phyloP scores from a whole-genome alignment of 192 early-diverging fungal species.

The Thoreauomyces humboldtii region DNA sequence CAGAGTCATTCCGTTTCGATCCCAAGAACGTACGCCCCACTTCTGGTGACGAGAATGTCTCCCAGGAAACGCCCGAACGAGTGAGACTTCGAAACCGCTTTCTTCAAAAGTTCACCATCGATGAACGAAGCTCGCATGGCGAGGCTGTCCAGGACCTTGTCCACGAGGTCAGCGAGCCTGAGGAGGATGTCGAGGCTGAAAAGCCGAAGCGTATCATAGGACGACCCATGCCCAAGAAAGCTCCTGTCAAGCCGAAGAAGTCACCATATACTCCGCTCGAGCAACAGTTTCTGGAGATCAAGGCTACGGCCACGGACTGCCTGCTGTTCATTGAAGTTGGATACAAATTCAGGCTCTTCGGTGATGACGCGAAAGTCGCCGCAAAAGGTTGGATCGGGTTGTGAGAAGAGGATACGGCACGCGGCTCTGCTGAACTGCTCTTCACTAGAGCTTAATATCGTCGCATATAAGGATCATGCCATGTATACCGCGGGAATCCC shows the following conservation, averaged over 20 bases:
- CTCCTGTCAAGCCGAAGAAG: neutral
- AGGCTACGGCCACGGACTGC: constrained; percentile 64
- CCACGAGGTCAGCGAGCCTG: neutral
- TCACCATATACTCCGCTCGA: constrained; percentile 74
- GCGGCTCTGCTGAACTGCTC: neutral
- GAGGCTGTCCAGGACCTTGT: neutral
- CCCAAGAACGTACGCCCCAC: too few relatives aligned
- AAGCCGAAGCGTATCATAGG: neutral
- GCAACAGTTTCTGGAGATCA: constrained; percentile 74
- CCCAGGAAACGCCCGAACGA: neutral
- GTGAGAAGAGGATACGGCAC: neutral
- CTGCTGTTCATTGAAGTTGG: constrained; percentile 87
- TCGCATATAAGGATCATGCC: constrained; percentile 73
- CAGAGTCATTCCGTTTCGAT: neutral
- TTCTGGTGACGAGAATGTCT: too few relatives aligned
- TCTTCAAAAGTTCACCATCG: constrained; percentile 18
- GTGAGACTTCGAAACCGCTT: constrained; percentile 3
- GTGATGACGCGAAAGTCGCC: constrained; percentile 76
- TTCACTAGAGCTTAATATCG: constrained; percentile 66
- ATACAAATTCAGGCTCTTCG: constrained; percentile 94
- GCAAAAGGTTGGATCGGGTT: constrained; percentile 43
- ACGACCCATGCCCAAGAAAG: neutral
- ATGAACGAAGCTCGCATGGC: neutral
- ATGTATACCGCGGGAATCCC: constrained; percentile 83
- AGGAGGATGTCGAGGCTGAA: neutral